Percentiles rank a stretch among this genome's conserved stretches.
Evolutionary conservation across 1,139 yeast species (phyloP).

Genomic region (Wickerhamomyces sp.): DNA sequence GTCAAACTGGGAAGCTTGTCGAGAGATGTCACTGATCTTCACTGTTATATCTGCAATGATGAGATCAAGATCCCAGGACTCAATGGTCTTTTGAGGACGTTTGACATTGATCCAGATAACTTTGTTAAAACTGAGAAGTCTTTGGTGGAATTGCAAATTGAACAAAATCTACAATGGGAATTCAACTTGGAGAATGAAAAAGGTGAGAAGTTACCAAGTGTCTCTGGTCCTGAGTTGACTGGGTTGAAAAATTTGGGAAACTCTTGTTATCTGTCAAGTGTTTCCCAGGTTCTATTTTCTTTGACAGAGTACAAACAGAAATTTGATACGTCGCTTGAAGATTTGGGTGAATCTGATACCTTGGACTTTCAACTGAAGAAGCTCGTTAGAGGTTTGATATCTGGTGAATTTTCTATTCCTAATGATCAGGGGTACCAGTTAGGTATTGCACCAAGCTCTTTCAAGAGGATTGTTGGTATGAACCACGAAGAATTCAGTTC

Average conservation of each 20-base stretch:
- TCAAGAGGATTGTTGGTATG: slow-evolving; percentile 72
- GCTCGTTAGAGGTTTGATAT: slow-evolving; percentile 69
- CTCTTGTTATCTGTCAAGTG: slow-evolving; percentile 85
- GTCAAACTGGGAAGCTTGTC: slow-evolving; percentile 88
- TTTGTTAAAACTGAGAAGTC: slow-evolving; percentile 74
- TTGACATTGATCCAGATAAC: slow-evolving; percentile 62
- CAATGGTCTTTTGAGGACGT: slow-evolving; percentile 43
- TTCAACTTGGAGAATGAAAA: slow-evolving; percentile 71
- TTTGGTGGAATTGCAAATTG: slow-evolving; percentile 82
- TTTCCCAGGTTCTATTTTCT: slow-evolving; percentile 62
- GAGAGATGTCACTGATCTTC: slow-evolving; percentile 62
- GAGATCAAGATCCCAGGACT: slow-evolving; percentile 75
- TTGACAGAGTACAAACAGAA: slow-evolving; percentile 22
- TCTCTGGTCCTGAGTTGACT: slow-evolving; percentile 65
- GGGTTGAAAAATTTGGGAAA: slow-evolving; percentile 90
- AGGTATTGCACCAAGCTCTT: slow-evolving; percentile 73
- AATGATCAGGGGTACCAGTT: slow-evolving; percentile 55
- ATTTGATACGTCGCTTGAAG: slow-evolving; percentile 23
- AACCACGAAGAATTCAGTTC: slow-evolving; percentile 80
- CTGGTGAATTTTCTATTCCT: slow-evolving; percentile 70
- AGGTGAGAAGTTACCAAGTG: slow-evolving; percentile 61
- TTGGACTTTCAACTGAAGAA: slow-evolving; percentile 70
- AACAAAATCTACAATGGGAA: slow-evolving; percentile 92
- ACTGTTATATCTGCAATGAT: slow-evolving; percentile 85
- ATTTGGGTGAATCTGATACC: slow-evolving; percentile 55